Evolutionary conservation across 1,139 yeast species (phyloP).

Genomic region (Zygosaccharomyces sapae): DNA sequence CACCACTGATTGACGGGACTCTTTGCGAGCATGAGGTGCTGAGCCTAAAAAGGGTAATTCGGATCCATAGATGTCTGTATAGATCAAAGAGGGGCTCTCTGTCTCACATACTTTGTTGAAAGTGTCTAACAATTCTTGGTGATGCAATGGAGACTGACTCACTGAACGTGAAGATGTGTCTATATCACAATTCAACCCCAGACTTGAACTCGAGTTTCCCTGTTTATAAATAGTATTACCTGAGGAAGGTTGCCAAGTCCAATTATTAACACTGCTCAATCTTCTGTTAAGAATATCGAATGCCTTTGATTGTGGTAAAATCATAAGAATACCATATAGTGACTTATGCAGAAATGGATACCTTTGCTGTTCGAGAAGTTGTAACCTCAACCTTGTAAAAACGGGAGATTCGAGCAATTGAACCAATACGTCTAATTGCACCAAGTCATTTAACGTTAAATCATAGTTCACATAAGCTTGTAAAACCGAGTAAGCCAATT

Average conservation of each 20-base stretch:
- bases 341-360: conserved; percentile 83
- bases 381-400: conserved; percentile 80
- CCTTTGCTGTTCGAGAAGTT: conserved; percentile 79
- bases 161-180: conserved; percentile 22
- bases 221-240: conserved; percentile 11
- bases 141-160: conserved; percentile 23
- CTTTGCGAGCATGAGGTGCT: conserved; percentile 15
- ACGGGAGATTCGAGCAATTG: conserved; percentile 85
- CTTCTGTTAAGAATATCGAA: conserved; percentile 76
- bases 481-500: conserved; percentile 76
- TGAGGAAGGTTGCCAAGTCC: conserved; percentile 24
- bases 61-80: conserved; percentile 17
- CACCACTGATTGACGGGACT: conserved; percentile 5
- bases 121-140: conserved; percentile 29
- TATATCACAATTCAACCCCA: conserved; percentile 13
- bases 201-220: conserved; percentile 14
- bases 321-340: conserved; percentile 87
- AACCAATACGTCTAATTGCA: conserved; percentile 76
- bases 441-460: conserved; percentile 56
- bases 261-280: conserved; percentile 42
- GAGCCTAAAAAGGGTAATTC: conserved; percentile 19
- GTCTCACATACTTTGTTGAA: conserved; percentile 26
- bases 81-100: conserved; percentile 12
- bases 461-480: conserved; percentile 73
- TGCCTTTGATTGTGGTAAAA: conserved; percentile 93